Conservation (phyloP, 306 rosid genomes). For the Cyamopsis tetragonoloba region DNA sequence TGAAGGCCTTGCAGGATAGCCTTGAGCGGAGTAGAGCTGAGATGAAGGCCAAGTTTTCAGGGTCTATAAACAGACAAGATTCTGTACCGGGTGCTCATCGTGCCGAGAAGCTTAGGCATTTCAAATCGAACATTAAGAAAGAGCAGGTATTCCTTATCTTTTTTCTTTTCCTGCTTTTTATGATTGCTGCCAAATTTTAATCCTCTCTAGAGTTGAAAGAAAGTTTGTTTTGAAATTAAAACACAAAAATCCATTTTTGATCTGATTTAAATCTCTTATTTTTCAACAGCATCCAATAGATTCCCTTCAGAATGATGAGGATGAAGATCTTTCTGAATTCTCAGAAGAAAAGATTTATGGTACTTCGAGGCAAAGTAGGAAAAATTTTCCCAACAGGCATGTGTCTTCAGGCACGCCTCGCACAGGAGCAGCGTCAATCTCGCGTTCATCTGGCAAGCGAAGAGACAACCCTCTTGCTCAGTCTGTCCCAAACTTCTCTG, state of each 20-base stretch:
- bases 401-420: constrained; percentile 56
- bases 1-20: constrained; percentile 92
- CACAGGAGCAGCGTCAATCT: constrained; percentile 39
- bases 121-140: constrained; percentile 56
- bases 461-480: constrained; percentile 80
- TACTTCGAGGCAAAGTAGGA: constrained; percentile 58
- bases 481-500: constrained; percentile 95
- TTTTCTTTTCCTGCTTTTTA: constrained; percentile 16
- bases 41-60: constrained; percentile 81
- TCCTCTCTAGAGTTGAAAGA: constrained; percentile 3
- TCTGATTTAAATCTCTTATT: constrained; percentile 20
- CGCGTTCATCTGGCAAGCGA: constrained; percentile 67
- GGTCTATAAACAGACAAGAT: constrained; percentile 49
- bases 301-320: constrained; percentile 69
- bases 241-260: neutral
- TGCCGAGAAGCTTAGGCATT: constrained; percentile 73
- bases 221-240: constrained; percentile 14
- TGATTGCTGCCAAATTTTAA: constrained; percentile 20
- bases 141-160: constrained; percentile 65
- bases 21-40: constrained; percentile 81
- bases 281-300: constrained; percentile 64
- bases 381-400: constrained; percentile 48
- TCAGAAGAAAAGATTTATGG: constrained; percentile 50
- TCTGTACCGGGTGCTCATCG: constrained; percentile 49
- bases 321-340: constrained; percentile 63